These are phyloP conservation scores for Parascedosporium putredinis DNA, from an alignment of 2,329 filamentous ascomycete species.

Conservation along the genomic window DNA sequence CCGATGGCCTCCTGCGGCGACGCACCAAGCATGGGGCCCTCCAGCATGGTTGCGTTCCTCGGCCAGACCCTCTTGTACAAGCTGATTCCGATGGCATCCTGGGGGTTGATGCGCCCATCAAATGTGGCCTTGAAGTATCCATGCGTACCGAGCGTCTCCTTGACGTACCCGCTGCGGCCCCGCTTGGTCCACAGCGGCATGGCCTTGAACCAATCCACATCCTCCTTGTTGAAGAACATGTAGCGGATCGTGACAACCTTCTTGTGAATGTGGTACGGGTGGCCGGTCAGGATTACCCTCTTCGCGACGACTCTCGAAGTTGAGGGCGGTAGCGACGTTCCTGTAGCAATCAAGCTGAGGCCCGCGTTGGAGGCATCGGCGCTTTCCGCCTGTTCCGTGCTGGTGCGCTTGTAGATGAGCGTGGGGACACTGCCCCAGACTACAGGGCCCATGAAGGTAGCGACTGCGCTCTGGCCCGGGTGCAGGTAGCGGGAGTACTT, in stretches of 20 bases:
- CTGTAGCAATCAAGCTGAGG: constrained; percentile 71
- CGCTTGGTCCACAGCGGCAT: constrained; percentile 88
- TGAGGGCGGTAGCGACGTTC: constrained; percentile 71
- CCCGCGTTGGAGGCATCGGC: constrained; percentile 34
- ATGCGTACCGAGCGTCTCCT: constrained; percentile 89
- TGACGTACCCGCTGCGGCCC: constrained; percentile 81
- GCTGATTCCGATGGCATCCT: constrained; percentile 87
- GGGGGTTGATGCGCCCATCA: constrained; percentile 89
- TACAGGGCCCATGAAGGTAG: constrained; percentile 79
- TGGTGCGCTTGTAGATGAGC: constrained; percentile 68
- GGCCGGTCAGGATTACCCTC: constrained; percentile 84
- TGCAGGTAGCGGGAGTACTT: constrained; percentile 91
- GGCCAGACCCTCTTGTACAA: constrained; percentile 82
- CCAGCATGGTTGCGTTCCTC: constrained; percentile 45
- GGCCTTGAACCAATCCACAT: constrained; percentile 96
- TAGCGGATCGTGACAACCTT: constrained; percentile 92
- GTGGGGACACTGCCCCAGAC: constrained; percentile 89
- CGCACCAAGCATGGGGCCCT: constrained; percentile 30
- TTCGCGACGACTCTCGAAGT: constrained; percentile 80
- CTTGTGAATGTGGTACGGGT: constrained; percentile 99
- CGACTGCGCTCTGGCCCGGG: constrained; percentile 80
- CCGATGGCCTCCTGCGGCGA: constrained; percentile 11
- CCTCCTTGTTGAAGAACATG: constrained; percentile 98
- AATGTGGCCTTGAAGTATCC: constrained; percentile 99
- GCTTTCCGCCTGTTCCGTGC: constrained; percentile 29